phyloP scores from a whole-genome alignment of 805 yeast species.

The Diddensiella transvaalensis region DNA sequence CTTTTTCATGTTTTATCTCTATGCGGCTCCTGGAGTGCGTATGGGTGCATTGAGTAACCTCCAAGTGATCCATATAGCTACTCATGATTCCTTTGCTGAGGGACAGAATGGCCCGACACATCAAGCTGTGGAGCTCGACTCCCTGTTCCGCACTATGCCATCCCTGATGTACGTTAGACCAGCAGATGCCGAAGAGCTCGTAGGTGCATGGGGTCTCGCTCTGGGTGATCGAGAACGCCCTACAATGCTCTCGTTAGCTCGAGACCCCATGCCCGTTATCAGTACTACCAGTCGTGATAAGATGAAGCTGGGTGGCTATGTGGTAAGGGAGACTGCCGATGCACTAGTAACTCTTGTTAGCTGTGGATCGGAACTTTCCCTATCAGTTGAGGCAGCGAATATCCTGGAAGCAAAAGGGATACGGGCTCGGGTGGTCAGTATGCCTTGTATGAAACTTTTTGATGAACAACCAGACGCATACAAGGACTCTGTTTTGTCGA shows the following conservation, averaged over 20 bases:
- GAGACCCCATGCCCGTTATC: constrained; percentile 44
- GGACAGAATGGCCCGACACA: constrained; percentile 59
- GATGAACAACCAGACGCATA: constrained; percentile 30
- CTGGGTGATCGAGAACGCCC: constrained; percentile 58
- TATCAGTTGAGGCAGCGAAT: constrained; percentile 46
- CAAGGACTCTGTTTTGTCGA: constrained; percentile 24
- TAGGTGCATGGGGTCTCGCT: constrained; percentile 55
- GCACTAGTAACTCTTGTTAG: constrained; percentile 16
- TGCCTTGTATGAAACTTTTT: constrained; percentile 28
- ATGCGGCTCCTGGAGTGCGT: constrained; percentile 53
- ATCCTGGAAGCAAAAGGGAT: constrained; percentile 27
- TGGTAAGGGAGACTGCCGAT: constrained; percentile 8
- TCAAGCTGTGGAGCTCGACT: constrained; percentile 49
- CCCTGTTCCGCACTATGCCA: constrained; percentile 49
- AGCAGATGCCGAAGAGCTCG: constrained; percentile 47
- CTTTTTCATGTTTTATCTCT: constrained; percentile 34
- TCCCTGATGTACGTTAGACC: constrained; percentile 47
- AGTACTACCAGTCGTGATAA: constrained; percentile 7
- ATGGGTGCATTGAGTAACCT: constrained; percentile 44
- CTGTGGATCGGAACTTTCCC: constrained; percentile 20
- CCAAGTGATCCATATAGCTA: constrained; percentile 47
- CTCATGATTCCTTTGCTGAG: constrained; percentile 53
- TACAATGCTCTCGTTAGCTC: constrained; percentile 64
- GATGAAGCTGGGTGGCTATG: constrained; percentile 13
- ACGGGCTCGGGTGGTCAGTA: constrained; percentile 29